Evolutionary conservation across 805 yeast species (phyloP), one percentile per base, ranked within the genome.

Genomic region (Cyberlindnera petersonii): DNA sequence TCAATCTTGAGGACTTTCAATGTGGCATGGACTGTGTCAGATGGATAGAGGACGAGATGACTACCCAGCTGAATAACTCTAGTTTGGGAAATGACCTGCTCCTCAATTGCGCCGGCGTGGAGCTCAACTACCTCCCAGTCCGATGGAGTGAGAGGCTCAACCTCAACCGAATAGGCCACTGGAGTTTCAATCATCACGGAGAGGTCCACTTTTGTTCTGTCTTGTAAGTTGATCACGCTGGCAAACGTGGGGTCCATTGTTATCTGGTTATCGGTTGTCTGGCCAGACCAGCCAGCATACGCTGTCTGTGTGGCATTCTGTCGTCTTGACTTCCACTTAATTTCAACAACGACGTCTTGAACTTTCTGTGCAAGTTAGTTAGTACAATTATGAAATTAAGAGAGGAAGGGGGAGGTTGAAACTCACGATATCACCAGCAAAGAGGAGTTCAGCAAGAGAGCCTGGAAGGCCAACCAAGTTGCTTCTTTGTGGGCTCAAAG

Each of bases 101-200:
- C 75, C 55, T 91, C 97, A 19, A 91, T 71, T 29, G 71, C 74
- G 21, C 73, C 77, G 2, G 95, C 91, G 59, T 91, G 85, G 3
- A 83, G 60, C 55, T 89, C 96, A 3, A 88, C 84, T 20, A 86
- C 65, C 48, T 89, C 97, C 97, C 97, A 91, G 56, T 91, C 98
- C 5, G 82, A 71, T 2, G 79, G 60, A 0, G 86, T 71, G 15
- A 74, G 61, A 0, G 98, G 98, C 52, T 86, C 96, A 31, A 91
- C 69, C 52, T 75, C 79, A 3, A 89, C 79, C 4, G 78, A 75
- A 6, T 69, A 65, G 1, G 87, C 77, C 28, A 61, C 69, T n/a
- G 72, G 75, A 1, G 68, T 58, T 26, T 74, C 66, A 11, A 75
- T 65, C 39, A 73, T 70, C 37, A 82, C 55, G 26, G 63, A 66